Percentiles rank a stretch among this genome's conserved stretches.
phyloP scores from a whole-genome alignment of 495 filamentous ascomycete genomes.

The Tuber magnatum region DNA sequence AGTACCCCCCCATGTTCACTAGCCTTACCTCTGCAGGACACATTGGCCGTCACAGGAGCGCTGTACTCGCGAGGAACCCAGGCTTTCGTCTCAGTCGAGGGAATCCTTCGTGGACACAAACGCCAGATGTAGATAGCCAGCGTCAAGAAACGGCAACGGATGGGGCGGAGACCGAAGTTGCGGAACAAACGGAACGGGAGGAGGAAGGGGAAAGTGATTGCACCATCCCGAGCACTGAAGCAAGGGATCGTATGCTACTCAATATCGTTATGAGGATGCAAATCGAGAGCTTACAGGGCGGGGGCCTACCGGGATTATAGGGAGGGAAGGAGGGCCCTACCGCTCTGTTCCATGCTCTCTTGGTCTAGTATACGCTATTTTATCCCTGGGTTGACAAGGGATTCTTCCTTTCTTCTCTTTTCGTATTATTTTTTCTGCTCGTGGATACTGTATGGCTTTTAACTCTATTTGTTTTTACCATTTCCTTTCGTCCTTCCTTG shows the following conservation, averaged over 20 bases:
- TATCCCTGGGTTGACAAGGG: background rate
- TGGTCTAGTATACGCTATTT: background rate
- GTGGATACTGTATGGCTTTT: background rate
- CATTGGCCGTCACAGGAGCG: background rate
- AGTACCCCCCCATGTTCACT: conserved; percentile 1
- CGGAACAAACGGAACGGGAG: conserved; percentile 8
- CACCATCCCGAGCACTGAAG: background rate
- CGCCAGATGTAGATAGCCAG: background rate
- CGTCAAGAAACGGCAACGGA: conserved; percentile 12
- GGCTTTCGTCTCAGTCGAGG: conserved; percentile 6
- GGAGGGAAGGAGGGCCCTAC: background rate
- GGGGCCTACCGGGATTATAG: background rate
- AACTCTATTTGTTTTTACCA: background rate
- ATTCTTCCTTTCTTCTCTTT: conserved; percentile 2
- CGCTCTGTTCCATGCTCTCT: background rate
- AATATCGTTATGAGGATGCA: conserved; percentile 35
- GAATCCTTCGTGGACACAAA: background rate
- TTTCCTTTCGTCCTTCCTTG: background rate
- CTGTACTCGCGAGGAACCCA: background rate
- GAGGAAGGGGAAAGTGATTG: conserved; percentile 15
- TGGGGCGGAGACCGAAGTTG: conserved; percentile 2
- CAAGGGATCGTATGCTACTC: conserved; percentile 23
- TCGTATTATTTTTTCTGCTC: conserved; percentile 4
- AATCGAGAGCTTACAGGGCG: conserved; percentile 31
- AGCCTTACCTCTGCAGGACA: background rate